Base-by-base conservation (phyloP, 768 basidiomycete genomes). In the Boletellus ananiceps region DNA sequence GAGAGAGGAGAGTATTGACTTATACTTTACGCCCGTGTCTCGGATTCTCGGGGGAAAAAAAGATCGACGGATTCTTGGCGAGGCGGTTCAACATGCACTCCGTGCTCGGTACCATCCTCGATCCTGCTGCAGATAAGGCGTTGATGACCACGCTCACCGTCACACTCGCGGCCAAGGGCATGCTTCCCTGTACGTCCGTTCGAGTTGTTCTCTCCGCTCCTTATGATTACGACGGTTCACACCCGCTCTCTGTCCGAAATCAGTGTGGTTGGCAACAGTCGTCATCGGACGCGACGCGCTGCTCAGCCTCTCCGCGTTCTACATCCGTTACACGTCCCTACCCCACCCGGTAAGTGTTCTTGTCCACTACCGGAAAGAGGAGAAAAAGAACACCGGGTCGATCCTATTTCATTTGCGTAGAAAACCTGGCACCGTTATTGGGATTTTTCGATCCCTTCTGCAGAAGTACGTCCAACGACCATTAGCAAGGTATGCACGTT, bases 91-190 rank as follows among this genome's bases (percentile, higher is more conserved):
- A 87, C 23, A 91, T 90, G 86, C 79, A 79, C 45, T 83, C 90
- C 12, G 93, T 98, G n/a, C 75, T 98, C 16, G 96, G 96, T 16
- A 89, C 90, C 8, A 93, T 98, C 49, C 77, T 99, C 12, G 96
- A 99, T 66, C 96, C 96, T 12, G 92, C 95, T 0, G 96, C 96
- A 2, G 96, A 99, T 77, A 99, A 99, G 69, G 76, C 82, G 11
- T 72, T 99, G 37, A 88, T 99, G 86, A 95, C 96, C 2, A 97
- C 94, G 1, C 72, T 99, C 60, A 91, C 90, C 0, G 71, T 93
- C 40, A 86, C 93, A 1, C 71, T 99, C 52, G 82, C 92, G 0
- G 80, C 87, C 77, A 85, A 88, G 56, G 84, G 81, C 18, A 73
- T 95, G 57, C 72, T 99, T 18, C 95, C 95, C 8, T 57, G 94